Evolutionary conservation across 106 monocot species (phyloP), one percentile per base, ranked within the genome.

Genomic region (Dioscorea alata): DNA sequence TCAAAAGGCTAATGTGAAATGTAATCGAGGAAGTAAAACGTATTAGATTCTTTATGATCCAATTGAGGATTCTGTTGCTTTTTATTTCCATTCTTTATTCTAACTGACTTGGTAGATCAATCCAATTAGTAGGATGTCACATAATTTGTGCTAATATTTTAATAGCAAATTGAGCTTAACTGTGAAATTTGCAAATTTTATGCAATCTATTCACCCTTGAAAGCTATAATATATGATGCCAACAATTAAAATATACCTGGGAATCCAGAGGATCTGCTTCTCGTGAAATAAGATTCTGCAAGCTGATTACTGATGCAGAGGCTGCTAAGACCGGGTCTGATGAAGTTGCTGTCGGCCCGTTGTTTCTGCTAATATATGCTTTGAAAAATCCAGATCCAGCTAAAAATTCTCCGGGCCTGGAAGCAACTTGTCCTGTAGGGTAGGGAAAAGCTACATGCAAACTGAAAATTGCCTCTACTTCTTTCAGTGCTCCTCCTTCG

Each of bases 261-360:
- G 67, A 72, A 52, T 78, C 78, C 49, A 78, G n/a, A 23, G 78
- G 78, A 57, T 80, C 68, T 1, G 74, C 80, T 70, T 80, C 80
- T 13, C 80, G 50, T 51, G 80, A 80, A 35, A 80, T 63, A 50
- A 80, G 60, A 32, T 60, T 69, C 49, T 80, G 80, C 17, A 80
- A 65, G 59, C 74, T 80, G 18, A 74, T 42, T 17, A 80, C 51
- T 9, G 68, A 50, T 2, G 61, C 62, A 4, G 79, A 74, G 54
- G 68, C 74, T 22, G 79, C 79, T 8, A 80, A 15, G 13, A 78
- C 60, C 4, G 78, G 72, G 31, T 78, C 73, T 2, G 31, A 13
- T 18, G 67, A 4, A 28, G 48, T 20, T 68, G 72, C 10, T 71
- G 67, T 13, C 42, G 0, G 32, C 25, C 2, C 33, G 72, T 20